Evolutionary conservation across 371 early-diverging fungal species (phyloP).

Genomic region (Nematocida major): DNA sequence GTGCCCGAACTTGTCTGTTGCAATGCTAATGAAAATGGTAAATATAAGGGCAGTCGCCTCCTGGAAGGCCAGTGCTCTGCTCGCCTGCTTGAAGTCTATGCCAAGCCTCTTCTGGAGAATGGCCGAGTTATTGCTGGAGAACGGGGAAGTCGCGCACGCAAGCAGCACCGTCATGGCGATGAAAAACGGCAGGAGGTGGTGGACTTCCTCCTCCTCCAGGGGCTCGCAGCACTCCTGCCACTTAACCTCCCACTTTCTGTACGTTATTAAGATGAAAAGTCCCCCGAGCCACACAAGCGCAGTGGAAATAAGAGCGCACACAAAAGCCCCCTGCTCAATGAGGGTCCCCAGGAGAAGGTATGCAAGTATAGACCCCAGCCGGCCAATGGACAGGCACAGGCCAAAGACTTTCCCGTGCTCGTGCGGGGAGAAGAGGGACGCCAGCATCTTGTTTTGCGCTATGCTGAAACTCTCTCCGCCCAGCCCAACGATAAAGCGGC

Average conservation of each 20-base stretch:
- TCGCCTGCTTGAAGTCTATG: slow-evolving; percentile 31
- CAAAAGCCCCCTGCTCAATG: slow-evolving; percentile 45
- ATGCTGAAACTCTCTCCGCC: slow-evolving; percentile 71
- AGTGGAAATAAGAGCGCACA: slow-evolving; percentile 27
- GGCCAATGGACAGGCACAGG: slow-evolving; percentile 67
- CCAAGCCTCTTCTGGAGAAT: slow-evolving; percentile 59
- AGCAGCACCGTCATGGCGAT: slow-evolving; percentile 52
- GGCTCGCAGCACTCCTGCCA: not conserved
- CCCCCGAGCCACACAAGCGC: slow-evolving; percentile 37
- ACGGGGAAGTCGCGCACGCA: slow-evolving; percentile 58
- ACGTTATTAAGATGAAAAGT: not conserved
- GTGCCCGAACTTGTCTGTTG: slow-evolving; percentile 56
- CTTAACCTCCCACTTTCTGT: not conserved
- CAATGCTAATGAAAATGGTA: slow-evolving; percentile 40
- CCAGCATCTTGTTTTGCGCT: slow-evolving; percentile 67
- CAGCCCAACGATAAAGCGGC: slow-evolving; percentile 69
- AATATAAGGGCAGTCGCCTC: slow-evolving; percentile 51
- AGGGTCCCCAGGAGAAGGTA: slow-evolving; percentile 66
- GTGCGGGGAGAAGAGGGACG: slow-evolving; percentile 66
- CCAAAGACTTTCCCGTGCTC: slow-evolving; percentile 69
- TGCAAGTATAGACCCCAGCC: slow-evolving; percentile 68
- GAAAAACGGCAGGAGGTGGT: slow-evolving; percentile 51
- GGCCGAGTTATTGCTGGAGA: slow-evolving; percentile 58
- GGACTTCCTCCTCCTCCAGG: slow-evolving; percentile 10
- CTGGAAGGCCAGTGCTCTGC: slow-evolving; percentile 53